Base-by-base conservation (phyloP, 106 monocot species). In the Dendrobium nobile region DNA sequence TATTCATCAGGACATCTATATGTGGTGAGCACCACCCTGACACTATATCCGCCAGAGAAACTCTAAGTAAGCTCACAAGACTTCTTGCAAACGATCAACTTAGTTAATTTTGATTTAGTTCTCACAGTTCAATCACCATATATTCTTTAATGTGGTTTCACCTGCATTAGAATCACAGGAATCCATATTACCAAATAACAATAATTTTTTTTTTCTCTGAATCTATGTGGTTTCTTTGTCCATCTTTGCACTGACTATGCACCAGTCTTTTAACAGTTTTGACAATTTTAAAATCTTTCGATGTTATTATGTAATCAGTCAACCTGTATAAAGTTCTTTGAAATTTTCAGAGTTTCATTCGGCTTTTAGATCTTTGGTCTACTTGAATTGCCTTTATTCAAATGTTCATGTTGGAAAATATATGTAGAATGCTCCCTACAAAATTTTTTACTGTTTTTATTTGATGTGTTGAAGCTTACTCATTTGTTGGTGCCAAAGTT, bases 1-100 rank as follows among this genome's bases (percentile, higher is more conserved):
- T 96, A 72, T 93, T 93, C 77, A 92, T 96, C 77, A 88, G 93
- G 80, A 93, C 87, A 67, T 91, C 91, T 7, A 90, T 93, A 77
- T 85, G 78, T 67, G 96, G 96, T 0, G 96, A 96, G 82, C 82
- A 90, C 77, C 93, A 96, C 67, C 93, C 93, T 2, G 93, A 96
- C 73, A 96, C 96, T 0, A 44, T 90, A 16, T 87, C 96, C 43
- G 96, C 96, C 41, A 82, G 85, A 41, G 91, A 96, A 79, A 96
- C 92, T 17, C 87, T 93, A 1, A 80, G 90, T 78, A 96, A 90
- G 77, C 88, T 96, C 75, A 93, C 93, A 19, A 90, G 93, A 80
- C 95, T 95, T 78, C 87, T 93, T 79, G 84, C 93, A 79, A 93
- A 83, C 65, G 79, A 84, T 37, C 90, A 88, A 79, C 28, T 47